phyloP scores from a whole-genome alignment of 2,329 filamentous ascomycete species.

The Emericellopsis cladophorae region DNA sequence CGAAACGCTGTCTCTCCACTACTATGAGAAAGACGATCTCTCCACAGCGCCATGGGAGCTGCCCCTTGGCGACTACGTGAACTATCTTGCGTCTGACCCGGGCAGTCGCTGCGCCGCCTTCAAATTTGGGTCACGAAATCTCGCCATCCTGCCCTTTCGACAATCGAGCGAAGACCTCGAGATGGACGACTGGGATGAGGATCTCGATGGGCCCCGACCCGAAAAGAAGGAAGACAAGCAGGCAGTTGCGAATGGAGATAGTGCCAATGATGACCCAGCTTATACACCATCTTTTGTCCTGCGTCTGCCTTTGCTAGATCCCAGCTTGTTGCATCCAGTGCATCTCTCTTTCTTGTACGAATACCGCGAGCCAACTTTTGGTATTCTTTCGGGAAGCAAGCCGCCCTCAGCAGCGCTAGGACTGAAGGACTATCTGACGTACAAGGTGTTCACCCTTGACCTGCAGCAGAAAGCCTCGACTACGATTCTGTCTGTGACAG shows the following conservation, averaged over 20 bases:
- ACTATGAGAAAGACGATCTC: constrained; percentile 90
- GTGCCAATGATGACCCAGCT: constrained; percentile 40
- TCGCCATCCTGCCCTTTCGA: constrained; percentile 89
- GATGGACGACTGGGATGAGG: constrained; percentile 83
- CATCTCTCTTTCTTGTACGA: constrained; percentile 91
- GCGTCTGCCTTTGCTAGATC: constrained; percentile 77
- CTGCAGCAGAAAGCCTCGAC: constrained; percentile 89
- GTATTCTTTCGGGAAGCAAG: constrained; percentile 71
- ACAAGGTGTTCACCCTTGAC: constrained; percentile 91
- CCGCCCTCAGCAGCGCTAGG: constrained; percentile 67
- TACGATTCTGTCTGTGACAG: constrained; percentile 74
- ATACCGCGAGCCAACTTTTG: constrained; percentile 95
- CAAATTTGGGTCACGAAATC: constrained; percentile 77
- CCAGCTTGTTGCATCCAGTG: constrained; percentile 74
- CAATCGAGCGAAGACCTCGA: constrained; percentile 78
- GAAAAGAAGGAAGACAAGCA: constrained; percentile 25
- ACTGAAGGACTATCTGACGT: constrained; percentile 74
- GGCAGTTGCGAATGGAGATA: constrained; percentile 20
- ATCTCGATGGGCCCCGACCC: constrained; percentile 57
- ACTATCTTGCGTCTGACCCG: constrained; percentile 77
- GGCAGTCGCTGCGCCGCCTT: constrained; percentile 87
- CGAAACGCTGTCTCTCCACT: constrained; percentile 88
- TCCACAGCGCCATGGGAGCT: constrained; percentile 72
- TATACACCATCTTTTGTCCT: constrained; percentile 91
- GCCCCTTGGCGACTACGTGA: constrained; percentile 62